Evolutionary conservation across 179 eudicot genomes (phyloP).

Genomic region (Beta corolliflora): DNA sequence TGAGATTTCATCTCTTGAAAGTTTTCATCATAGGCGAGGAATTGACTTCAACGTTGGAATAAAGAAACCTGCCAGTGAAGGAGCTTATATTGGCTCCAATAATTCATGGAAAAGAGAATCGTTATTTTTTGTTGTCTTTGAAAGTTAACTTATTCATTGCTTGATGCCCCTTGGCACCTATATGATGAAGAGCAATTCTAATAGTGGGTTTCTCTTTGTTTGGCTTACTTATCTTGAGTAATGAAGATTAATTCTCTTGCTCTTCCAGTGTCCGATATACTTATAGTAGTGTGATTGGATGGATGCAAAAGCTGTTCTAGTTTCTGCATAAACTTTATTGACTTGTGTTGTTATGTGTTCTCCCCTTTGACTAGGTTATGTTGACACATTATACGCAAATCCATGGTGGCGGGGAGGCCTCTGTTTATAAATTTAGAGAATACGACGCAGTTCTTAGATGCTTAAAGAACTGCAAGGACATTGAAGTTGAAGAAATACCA

Average conservation of each 20-base stretch:
- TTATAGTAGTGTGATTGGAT: not conserved
- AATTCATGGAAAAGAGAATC: not conserved
- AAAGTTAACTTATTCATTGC: not conserved
- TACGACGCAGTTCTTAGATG: constrained; percentile 73
- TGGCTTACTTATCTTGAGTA: not conserved
- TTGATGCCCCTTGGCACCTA: not conserved
- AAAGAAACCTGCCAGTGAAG: not conserved
- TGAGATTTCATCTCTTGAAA: not conserved
- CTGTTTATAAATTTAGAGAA: constrained; percentile 74
- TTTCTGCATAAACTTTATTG: not conserved
- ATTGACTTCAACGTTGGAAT: not conserved
- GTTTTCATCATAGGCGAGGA: not conserved
- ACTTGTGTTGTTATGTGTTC: constrained; percentile 1
- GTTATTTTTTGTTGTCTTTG: not conserved
- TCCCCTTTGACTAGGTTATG: constrained; percentile 48
- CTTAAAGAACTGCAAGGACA: constrained; percentile 60
- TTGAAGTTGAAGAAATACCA: constrained; percentile 87
- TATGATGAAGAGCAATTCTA: not conserved
- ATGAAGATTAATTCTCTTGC: not conserved
- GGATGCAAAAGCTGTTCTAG: not conserved
- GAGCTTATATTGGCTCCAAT: not conserved
- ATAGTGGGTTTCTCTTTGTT: not conserved
- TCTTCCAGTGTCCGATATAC: too few species aligned
- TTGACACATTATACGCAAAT: constrained; percentile 77
- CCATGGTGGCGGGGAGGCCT: constrained; percentile 71